Conservation (phyloP, 2,329 filamentous ascomycete species). For the Epichloe baconii region DNA sequence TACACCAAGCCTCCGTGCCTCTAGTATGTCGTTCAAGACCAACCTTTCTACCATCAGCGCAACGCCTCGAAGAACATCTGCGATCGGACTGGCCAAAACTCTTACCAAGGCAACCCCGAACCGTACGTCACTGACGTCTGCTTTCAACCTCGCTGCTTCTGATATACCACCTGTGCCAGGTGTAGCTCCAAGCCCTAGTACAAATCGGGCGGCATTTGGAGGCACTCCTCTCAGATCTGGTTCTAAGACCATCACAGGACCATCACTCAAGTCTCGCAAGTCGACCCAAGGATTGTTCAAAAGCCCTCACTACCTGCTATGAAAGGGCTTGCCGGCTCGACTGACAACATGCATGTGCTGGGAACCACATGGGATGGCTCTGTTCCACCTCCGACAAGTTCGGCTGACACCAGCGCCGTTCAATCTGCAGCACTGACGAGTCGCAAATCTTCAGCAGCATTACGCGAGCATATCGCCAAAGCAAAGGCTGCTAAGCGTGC, state of each 20-base stretch:
- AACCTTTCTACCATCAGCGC: conserved; percentile 30
- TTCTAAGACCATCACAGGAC: conserved; percentile 33
- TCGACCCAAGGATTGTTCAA: conserved; percentile 40
- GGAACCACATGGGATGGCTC: conserved; percentile 18
- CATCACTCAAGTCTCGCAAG: conserved; percentile 35
- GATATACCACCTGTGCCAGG: conserved; percentile 12
- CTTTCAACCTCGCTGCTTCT: conserved; percentile 14
- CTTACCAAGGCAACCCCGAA: conserved; percentile 13
- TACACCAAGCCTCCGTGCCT: conserved; percentile 27
- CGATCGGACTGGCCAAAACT: conserved; percentile 10
- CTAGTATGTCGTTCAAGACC: conserved; percentile 30
- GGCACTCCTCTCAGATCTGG: conserved; percentile 24
- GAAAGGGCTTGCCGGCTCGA: conserved; percentile 9
- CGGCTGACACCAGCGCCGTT: conserved; percentile 7
- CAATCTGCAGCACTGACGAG: conserved; percentile 14
- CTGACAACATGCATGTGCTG: conserved; percentile 1
- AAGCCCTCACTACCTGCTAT: conserved; percentile 36
- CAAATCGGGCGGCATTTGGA: conserved; percentile 20
- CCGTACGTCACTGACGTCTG: conserved; percentile 10
- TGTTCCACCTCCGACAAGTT: conserved; percentile 12
- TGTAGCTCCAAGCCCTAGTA: conserved; percentile 23
- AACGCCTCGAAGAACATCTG: conserved; percentile 25
- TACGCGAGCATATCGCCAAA: conserved; percentile 85
- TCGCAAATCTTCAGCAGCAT: conserved; percentile 60
- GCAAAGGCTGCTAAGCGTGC: conserved; percentile 71